Conservation (phyloP, 2,329 filamentous ascomycete species). For the Chaetomiaceae sp. region DNA sequence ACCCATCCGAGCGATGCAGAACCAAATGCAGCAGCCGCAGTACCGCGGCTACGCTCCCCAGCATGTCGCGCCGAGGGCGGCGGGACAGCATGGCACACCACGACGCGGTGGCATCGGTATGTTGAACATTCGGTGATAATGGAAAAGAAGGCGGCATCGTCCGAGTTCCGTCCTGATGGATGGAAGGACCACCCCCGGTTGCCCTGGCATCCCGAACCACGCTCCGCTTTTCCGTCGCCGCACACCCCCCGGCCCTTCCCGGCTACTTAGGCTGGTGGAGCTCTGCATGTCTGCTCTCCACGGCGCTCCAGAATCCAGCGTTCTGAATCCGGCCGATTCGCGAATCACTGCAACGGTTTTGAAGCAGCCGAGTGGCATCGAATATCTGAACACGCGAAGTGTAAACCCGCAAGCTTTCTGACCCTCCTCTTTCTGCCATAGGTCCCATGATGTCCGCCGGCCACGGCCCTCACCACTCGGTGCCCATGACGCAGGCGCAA, state of each 20-base stretch:
- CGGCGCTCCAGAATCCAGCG: not conserved
- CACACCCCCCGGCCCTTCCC: not conserved
- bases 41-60: slow-evolving; percentile 23
- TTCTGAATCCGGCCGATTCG: not conserved
- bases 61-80: slow-evolving; percentile 19
- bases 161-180: not conserved
- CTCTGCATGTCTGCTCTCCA: slow-evolving; percentile 1
- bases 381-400: not conserved
- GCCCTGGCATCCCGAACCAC: not conserved
- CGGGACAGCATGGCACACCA: slow-evolving; percentile 23
- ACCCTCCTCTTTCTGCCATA: slow-evolving; percentile 23
- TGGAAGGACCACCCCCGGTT: not conserved
- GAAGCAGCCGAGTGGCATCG: not conserved
- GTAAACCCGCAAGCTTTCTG: not conserved
- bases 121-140: slow-evolving; percentile 12
- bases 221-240: slow-evolving; percentile 12
- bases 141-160: too few species aligned
- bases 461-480: slow-evolving; percentile 44
- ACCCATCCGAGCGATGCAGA: not conserved
- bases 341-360: slow-evolving; percentile 2
- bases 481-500: slow-evolving; percentile 49
- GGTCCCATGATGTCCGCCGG: slow-evolving; percentile 52
- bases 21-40: slow-evolving; percentile 25
- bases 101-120: slow-evolving; percentile 26
- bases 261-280: slow-evolving; percentile 5